Evolutionary conservation across 2,329 filamentous ascomycete genomes (phyloP).

Genomic region (Epichloe brachyelytri): DNA sequence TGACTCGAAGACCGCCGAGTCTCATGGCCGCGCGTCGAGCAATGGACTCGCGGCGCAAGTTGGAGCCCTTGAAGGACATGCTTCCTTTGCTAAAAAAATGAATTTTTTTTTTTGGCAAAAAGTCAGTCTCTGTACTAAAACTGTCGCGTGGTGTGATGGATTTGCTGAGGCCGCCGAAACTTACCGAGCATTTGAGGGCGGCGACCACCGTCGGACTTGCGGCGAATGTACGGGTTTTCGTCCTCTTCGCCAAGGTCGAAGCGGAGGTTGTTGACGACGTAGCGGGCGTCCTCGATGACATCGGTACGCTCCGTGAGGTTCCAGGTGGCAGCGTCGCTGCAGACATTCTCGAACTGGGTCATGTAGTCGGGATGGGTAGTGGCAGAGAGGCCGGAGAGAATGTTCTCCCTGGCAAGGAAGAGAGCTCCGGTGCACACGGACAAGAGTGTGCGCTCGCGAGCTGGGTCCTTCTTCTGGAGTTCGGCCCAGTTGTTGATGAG

Average conservation of each 20-base stretch:
- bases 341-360: conserved; percentile 70
- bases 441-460: conserved; percentile 68
- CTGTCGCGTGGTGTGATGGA: no score
- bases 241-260: conserved; percentile 74
- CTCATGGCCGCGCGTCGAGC: conserved; percentile 65
- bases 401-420: conserved; percentile 62
- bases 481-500: conserved; percentile 68
- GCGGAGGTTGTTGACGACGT: conserved; percentile 83
- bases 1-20: conserved; percentile 55
- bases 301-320: conserved; percentile 67
- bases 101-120: no score
- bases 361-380: conserved; percentile 74
- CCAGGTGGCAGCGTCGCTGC: conserved; percentile 57
- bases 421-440: conserved; percentile 70
- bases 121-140: background rate
- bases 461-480: conserved; percentile 65
- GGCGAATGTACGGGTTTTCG: conserved; percentile 71
- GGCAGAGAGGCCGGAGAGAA: conserved; percentile 65
- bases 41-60: conserved; percentile 65
- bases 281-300: conserved; percentile 67
- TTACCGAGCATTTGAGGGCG: conserved; percentile 48
- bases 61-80: conserved; percentile 66
- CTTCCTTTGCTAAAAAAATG: conserved; percentile 55
- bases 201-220: conserved; percentile 53
- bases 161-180: conserved; percentile 11